phyloP scores from a whole-genome alignment of 345 rosid species.

The Psidium friedrichsthalianum region DNA sequence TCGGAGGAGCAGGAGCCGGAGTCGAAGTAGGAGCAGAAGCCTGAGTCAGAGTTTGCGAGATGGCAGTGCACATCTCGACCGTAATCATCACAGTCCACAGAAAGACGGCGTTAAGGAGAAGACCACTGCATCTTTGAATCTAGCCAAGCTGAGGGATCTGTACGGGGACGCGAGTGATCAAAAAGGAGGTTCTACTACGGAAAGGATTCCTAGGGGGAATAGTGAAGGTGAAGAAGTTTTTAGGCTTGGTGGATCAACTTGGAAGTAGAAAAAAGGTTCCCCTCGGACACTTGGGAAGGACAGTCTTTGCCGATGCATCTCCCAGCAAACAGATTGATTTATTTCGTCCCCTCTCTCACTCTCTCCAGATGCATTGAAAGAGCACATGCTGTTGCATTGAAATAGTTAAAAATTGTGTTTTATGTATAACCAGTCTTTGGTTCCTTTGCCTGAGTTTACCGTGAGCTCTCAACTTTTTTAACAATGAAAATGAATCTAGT shows the following conservation, averaged over 20 bases:
- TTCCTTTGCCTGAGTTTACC: background rate
- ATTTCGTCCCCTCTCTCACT: background rate
- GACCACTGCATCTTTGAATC: constrained; percentile 49
- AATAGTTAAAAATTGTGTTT: background rate
- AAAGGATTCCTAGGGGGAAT: constrained; percentile 42
- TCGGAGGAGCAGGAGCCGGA: constrained; percentile 20
- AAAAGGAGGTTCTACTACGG: constrained; percentile 38
- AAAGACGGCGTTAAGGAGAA: constrained; percentile 49
- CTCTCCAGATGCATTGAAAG: background rate
- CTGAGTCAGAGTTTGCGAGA: constrained; percentile 52
- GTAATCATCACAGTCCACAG: constrained; percentile 28
- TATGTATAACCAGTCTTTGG: background rate
- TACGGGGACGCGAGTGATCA: constrained; percentile 57
- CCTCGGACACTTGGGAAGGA: background rate
- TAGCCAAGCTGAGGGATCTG: constrained; percentile 85
- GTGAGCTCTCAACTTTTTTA: background rate
- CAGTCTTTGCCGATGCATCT: background rate
- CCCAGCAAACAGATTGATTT: background rate
- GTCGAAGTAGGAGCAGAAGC: constrained; percentile 45
- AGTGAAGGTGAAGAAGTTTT: constrained; percentile 74
- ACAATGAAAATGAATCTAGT: background rate
- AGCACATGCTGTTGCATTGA: background rate
- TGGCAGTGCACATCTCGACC: constrained; percentile 26
- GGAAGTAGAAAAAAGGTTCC: constrained; percentile 5
- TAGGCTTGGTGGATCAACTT: constrained; percentile 56